These are phyloP conservation scores for Carex cristatella DNA, from an alignment of 176 grass and related monocot species.

Conservation along the genomic window DNA sequence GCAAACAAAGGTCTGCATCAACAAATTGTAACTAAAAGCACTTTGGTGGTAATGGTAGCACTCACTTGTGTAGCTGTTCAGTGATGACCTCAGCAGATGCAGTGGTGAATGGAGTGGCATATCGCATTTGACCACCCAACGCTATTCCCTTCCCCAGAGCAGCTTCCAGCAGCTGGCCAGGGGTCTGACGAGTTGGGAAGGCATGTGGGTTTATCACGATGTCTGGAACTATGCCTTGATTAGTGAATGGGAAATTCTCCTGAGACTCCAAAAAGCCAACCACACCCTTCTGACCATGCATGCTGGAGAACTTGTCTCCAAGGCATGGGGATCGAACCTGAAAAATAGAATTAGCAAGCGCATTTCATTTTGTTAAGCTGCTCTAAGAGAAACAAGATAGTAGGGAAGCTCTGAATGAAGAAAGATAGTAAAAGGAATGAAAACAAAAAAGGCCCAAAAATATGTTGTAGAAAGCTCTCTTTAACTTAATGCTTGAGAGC, in stretches of 20 bases:
- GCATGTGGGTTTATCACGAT: conserved; percentile 96
- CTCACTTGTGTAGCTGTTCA: conserved; percentile 86
- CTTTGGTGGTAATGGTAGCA: conserved; percentile 12
- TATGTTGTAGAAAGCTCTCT: background rate
- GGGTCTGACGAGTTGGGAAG: conserved; percentile 97
- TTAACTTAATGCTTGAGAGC: background rate
- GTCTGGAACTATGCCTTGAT: conserved; percentile 86
- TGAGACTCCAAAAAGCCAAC: conserved; percentile 88
- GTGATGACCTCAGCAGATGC: conserved; percentile 69
- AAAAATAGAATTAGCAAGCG: conserved; percentile 26
- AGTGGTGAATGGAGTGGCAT: conserved; percentile 86
- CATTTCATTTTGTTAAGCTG: background rate
- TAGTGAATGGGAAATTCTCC: conserved; percentile 87
- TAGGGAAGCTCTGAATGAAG: background rate
- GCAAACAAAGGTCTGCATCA: background rate
- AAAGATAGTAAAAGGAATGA: background rate
- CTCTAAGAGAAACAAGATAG: background rate
- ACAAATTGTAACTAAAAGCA: conserved; percentile 21
- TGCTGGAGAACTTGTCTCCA: conserved; percentile 93
- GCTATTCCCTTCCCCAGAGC: conserved; percentile 94
- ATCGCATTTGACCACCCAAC: conserved; percentile 48
- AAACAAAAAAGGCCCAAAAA: background rate
- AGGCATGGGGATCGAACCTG: conserved; percentile 79
- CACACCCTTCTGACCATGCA: conserved; percentile 97
- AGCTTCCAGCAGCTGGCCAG: conserved; percentile 92